Evolutionary conservation across 2,329 filamentous ascomycete genomes (phyloP).

Genomic region (Dothideomycetes sp.): DNA sequence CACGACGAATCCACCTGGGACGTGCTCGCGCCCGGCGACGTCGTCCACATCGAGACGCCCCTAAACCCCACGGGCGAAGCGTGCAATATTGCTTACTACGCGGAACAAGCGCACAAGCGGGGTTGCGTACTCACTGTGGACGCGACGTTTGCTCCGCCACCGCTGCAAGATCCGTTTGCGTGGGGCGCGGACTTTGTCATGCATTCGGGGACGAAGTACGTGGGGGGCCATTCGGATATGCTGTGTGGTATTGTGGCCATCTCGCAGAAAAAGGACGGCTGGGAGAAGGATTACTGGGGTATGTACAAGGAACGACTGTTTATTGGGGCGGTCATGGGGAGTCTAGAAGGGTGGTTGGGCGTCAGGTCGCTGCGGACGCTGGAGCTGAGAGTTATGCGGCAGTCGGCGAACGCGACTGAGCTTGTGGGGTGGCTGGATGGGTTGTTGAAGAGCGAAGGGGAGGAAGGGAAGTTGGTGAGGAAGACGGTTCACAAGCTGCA

Average conservation of each 20-base stretch:
- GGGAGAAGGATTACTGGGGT: conserved; percentile 38
- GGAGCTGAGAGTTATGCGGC: conserved; percentile 67
- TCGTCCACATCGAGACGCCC: conserved; percentile 87
- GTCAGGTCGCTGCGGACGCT: conserved; percentile 77
- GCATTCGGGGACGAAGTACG: conserved; percentile 93
- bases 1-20: conserved; percentile 29
- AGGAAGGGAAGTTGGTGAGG: conserved; percentile 35
- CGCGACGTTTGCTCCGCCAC: conserved; percentile 85
- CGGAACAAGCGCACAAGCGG: conserved; percentile 56
- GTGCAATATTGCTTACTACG: conserved; percentile 60
- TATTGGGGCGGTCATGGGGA: conserved; percentile 78
- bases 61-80: conserved; percentile 84
- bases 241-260: conserved; percentile 75
- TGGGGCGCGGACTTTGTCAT: conserved; percentile 78
- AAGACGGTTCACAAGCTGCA: conserved; percentile 49
- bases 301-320: conserved; percentile 61
- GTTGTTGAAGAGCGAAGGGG: conserved; percentile 32
- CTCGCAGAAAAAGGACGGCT: conserved; percentile 34
- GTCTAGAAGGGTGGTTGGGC: conserved; percentile 83
- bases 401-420: conserved; percentile 57
- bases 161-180: conserved; percentile 72
- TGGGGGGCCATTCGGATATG: conserved; percentile 91
- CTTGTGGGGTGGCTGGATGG: conserved; percentile 63
- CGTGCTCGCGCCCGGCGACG: conserved; percentile 60
- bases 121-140: conserved; percentile 78